A percentile compares a stretch with the other conserved stretches of the same genome.
Conservation (phyloP, 306 rosid genomes). For the Cucurbita pepo region DNA sequence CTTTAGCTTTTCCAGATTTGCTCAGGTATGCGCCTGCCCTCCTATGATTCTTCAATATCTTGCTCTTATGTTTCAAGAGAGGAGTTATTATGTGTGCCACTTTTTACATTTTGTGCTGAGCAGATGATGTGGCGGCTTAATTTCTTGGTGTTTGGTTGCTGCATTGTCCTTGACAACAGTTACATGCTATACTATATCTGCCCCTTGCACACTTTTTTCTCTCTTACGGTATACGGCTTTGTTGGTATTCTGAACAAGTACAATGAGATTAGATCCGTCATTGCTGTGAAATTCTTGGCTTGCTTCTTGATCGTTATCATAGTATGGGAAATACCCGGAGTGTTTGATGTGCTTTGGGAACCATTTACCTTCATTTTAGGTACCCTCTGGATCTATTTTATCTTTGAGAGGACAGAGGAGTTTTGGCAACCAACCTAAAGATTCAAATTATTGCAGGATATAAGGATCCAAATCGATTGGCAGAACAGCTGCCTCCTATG, state of each 20-base stretch:
- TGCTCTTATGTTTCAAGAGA: background rate
- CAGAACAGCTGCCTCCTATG: conserved; percentile 39
- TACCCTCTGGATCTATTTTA: conserved; percentile 9
- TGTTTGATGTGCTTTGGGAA: conserved; percentile 75
- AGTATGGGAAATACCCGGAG: conserved; percentile 93
- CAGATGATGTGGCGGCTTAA: conserved; percentile 99
- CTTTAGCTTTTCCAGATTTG: conserved; percentile 79
- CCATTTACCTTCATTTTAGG: conserved; percentile 75
- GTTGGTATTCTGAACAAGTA: conserved; percentile 70
- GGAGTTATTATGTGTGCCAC: background rate
- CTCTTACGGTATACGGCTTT: conserved; percentile 84
- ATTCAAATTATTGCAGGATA: conserved; percentile 11
- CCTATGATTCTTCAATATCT: background rate
- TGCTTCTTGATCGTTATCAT: conserved; percentile 74
- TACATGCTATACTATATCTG: conserved; percentile 91
- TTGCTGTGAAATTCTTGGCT: conserved; percentile 44
- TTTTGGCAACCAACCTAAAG: background rate
- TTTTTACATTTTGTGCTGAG: conserved; percentile 14
- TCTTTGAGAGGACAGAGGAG: background rate
- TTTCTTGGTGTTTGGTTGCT: conserved; percentile 69
- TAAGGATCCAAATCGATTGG: conserved; percentile 13
- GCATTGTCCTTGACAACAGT: conserved; percentile 79
- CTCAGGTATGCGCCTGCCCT: conserved; percentile 38
- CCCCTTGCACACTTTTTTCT: conserved; percentile 96
- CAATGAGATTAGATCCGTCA: conserved; percentile 66